Base-by-base conservation (phyloP, 2,329 filamentous ascomycete genomes). In the Sclerotinia trifoliorum region DNA sequence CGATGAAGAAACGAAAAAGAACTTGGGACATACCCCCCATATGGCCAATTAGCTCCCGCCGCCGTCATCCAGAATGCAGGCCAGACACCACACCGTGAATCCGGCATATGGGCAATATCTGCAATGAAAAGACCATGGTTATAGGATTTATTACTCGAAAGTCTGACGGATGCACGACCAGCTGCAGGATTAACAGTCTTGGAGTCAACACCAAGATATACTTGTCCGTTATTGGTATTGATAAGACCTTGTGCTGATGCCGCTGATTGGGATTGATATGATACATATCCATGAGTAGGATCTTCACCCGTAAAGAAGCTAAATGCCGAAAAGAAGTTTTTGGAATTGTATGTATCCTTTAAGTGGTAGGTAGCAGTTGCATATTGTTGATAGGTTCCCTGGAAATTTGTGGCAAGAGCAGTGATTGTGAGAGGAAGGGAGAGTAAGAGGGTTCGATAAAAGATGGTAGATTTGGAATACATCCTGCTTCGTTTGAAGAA, bases 251-350 rank as follows among this genome's bases (percentile, higher is more conserved):
- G 77, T 21, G 77, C 75, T 68, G 85, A 83, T 65, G 91, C 91
- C 1, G 83, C 84, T 21, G 77, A 68, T 65, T 83, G 81, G 72
- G 85, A 81, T 67, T 88, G 83, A 75, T 93, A 96, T 69, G 86
- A 80, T 74, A 95, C 92, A 75, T 88, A 93, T 48, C 92, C 92
- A 71, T 88, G 74, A 2, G 92, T 95, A 0, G 92, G 92, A 75
- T 95, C 92, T 0, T 79, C 70, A 8, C 77, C 79, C 60, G 77
- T 80, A 78, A 84, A 88, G 79, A 89, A 88, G 67, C 82, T 67
- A 76, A 86, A 87, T 66, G 80, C 80, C 56, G 78, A 79, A 63
- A 85, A 78, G 65, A 85, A 78, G 65, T 80, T 79, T 61, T 79
- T 78, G 39, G 79, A 78, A 46, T 78, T 76, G 69, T 80, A 85